Percentiles rank a stretch among this genome's conserved stretches.
phyloP scores from a whole-genome alignment of 2,329 filamentous ascomycete species.

The Bipolaris cookei region DNA sequence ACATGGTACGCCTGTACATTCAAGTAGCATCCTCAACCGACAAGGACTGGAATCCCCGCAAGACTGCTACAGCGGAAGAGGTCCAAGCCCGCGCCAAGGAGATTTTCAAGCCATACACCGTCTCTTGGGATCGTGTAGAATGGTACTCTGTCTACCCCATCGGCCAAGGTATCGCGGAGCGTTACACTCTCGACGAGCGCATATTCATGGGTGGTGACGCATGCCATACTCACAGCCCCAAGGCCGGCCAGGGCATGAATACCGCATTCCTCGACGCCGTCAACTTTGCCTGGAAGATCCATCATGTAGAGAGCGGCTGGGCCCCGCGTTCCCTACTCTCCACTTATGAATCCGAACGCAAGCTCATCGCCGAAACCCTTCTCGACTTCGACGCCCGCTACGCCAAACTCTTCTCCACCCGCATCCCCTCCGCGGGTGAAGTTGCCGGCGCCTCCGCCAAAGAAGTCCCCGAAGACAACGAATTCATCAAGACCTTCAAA shows the following conservation, averaged over 20 bases:
- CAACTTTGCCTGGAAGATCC: conserved; percentile 96
- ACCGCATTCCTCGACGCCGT: conserved; percentile 69
- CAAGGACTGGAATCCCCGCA: conserved; percentile 65
- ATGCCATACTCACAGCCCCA: conserved; percentile 68
- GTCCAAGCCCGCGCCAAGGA: conserved; percentile 64
- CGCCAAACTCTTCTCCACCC: conserved; percentile 85
- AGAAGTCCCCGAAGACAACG: conserved; percentile 62
- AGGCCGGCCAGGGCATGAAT: conserved; percentile 70
- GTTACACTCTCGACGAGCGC: conserved; percentile 68
- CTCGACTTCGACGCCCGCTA: conserved; percentile 88
- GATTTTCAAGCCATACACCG: conserved; percentile 65
- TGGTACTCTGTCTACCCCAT: conserved; percentile 72
- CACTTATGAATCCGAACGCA: conserved; percentile 87
- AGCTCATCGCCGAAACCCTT: conserved; percentile 81
- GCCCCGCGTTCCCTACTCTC: conserved; percentile 75
- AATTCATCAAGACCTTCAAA: conserved; percentile 90
- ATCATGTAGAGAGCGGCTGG: conserved; percentile 84
- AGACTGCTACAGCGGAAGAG: conserved; percentile 64
- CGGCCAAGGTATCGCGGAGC: conserved; percentile 69
- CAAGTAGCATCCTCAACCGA: conserved; percentile 69
- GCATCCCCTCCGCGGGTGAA: conserved; percentile 73
- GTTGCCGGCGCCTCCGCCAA: conserved; percentile 66
- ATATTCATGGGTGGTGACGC: conserved; percentile 71
- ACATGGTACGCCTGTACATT: conserved; percentile 62
- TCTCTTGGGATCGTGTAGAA: conserved; percentile 69